phyloP scores from a whole-genome alignment of 2,329 filamentous ascomycete species.

The Fusarium bactridioides region DNA sequence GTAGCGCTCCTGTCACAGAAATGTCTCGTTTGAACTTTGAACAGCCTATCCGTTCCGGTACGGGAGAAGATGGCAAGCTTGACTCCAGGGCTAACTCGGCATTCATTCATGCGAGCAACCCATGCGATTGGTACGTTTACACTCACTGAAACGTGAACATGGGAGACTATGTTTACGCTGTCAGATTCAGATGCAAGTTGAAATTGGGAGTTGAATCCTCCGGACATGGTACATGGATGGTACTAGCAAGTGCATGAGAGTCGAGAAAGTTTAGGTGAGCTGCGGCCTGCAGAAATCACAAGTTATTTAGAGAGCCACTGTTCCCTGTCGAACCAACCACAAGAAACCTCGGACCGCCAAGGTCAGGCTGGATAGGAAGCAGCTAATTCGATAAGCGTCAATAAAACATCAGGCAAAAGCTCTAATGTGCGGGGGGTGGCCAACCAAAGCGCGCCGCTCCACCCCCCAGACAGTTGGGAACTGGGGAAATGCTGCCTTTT shows the following conservation, averaged over 20 bases:
- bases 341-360: slow-evolving; percentile 18
- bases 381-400: slow-evolving; percentile 34
- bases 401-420: slow-evolving; percentile 35
- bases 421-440: slow-evolving; percentile 38
- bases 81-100: slow-evolving; percentile 16
- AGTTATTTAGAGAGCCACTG: slow-evolving; percentile 13
- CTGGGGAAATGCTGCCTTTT: slow-evolving; percentile 17
- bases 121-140: slow-evolving; percentile 2
- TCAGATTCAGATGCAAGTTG: slow-evolving; percentile 4
- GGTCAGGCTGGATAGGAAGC: slow-evolving; percentile 18
- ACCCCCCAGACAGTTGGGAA: slow-evolving; percentile 32
- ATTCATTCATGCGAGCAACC: slow-evolving; percentile 21
- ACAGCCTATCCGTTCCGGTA: not conserved
- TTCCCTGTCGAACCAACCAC: slow-evolving; percentile 25
- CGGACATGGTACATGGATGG: slow-evolving; percentile 14
- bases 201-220: slow-evolving; percentile 19
- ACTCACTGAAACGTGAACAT: not conserved
- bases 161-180: slow-evolving; percentile 6
- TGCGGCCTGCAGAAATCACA: slow-evolving; percentile 16
- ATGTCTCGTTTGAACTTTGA: slow-evolving; percentile 1
- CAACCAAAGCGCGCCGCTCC: slow-evolving; percentile 35
- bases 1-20: slow-evolving; percentile 11
- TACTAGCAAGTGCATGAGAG: not conserved
- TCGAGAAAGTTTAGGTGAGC: not conserved
- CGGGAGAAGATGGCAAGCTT: slow-evolving; percentile 1